Evolutionary conservation across 441 rosid species (phyloP), one percentile per base, ranked within the genome.

Genomic region (Populus hybrid): DNA sequence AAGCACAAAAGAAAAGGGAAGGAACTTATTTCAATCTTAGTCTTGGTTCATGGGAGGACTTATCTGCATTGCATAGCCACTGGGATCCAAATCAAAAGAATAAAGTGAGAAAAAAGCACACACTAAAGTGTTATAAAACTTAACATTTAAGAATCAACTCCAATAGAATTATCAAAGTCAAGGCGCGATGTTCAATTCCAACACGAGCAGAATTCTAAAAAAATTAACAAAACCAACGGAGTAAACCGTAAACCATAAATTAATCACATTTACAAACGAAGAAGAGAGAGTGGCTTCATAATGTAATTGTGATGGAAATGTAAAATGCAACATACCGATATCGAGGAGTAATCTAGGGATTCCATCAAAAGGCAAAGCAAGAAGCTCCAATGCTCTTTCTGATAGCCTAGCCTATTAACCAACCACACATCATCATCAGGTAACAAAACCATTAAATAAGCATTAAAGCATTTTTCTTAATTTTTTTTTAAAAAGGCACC

Each of bases 41-140:
- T 63, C 85, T 89, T 64, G 97, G 99, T 81, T 95, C 93, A 78
- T 95, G 98, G 24, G 93, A 92, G 78, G 99, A 91, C 88, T 92
- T 95, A 81, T 95, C 98, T 8, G 98, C 98, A 86, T 95, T 95
- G 92, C 99, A 95, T 77, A 95, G 82, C 97, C 99, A 95, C 97
- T 95, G 88, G 42, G 11, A 38, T 7, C 11, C 42, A 38, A 38
- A 38, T 38, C 42, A 38, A 38, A 9, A 38, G 11, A 38, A 38
- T 38, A 9, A 38, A 38, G 42, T 38, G 10, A 38, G 42, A 7
- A 38, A 38, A 38, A 38, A 38, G 42, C 42, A 1, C 42, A 9
- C 42, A 38, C 0, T 38, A 38, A 9, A 38, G 36, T 34, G 36
- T 34, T 34, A 34, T 34, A 34, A 7, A 34, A 6, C 7, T 34